Evolutionary conservation across 805 yeast species (phyloP).

Genomic region (Metschnikowia cerradonensis): DNA sequence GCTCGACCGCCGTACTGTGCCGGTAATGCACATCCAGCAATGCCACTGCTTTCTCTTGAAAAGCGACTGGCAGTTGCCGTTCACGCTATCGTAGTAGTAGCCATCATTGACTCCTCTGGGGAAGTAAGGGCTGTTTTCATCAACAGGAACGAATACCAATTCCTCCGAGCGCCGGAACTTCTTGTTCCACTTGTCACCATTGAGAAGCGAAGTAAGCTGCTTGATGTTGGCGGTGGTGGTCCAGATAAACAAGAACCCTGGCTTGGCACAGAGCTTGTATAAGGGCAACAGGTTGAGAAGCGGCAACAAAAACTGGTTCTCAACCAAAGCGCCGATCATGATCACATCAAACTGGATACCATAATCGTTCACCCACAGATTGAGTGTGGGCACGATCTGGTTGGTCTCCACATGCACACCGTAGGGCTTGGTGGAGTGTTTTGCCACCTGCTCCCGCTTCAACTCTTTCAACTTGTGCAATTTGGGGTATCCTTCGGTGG

Average conservation of each 20-base stretch:
- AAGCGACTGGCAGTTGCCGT: constrained; percentile 28
- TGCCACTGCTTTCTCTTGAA: constrained; percentile 86
- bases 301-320: constrained; percentile 65
- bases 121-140: constrained; percentile 58
- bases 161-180: constrained; percentile 88
- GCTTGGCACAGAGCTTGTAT: constrained; percentile 70
- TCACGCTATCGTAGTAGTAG: constrained; percentile 10
- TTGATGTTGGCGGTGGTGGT: constrained; percentile 70
- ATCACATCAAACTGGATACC: constrained; percentile 77
- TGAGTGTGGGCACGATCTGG: constrained; percentile 53
- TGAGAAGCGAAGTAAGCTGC: constrained; percentile 53
- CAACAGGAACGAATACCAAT: constrained; percentile 73
- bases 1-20: constrained; percentile 81
- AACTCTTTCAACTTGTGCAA: constrained; percentile 62
- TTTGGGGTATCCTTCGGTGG: constrained; percentile 84
- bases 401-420: constrained; percentile 56
- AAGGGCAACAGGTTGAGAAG: constrained; percentile 64
- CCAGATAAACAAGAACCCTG: constrained; percentile 87
- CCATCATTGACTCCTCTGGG: constrained; percentile 47
- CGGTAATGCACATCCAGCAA: constrained; percentile 97
- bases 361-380: constrained; percentile 56
- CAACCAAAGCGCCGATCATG: constrained; percentile 84
- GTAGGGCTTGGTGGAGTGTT: constrained; percentile 57
- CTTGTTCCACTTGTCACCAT: constrained; percentile 47
- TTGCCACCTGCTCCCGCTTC: constrained; percentile 54